Conservation (phyloP, 1,284 basidiomycete species). For the Pseudomicrostroma phylloplanum region DNA sequence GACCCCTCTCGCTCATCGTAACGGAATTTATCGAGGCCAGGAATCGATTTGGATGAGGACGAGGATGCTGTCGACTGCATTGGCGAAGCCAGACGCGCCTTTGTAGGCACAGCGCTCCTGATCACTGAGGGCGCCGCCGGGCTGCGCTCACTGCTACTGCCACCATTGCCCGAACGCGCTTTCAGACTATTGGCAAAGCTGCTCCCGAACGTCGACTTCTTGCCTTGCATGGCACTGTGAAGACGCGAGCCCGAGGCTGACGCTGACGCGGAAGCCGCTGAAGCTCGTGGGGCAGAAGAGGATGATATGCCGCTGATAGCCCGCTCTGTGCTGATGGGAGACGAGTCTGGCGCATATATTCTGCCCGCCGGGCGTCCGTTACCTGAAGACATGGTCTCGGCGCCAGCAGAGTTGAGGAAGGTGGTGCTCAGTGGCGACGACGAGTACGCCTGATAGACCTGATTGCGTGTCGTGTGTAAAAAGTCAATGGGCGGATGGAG, state of each 20-base stretch:
- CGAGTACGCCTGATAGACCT: too few species aligned
- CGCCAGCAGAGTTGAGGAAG: too few species aligned
- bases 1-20: not conserved
- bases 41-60: not conserved
- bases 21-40: not conserved
- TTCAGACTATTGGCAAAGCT: not conserved
- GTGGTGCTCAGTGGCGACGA: too few species aligned
- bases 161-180: not conserved
- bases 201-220: not conserved
- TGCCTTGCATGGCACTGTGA: conserved; percentile 1
- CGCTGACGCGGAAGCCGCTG: not conserved
- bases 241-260: not conserved
- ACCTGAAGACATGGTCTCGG: not conserved
- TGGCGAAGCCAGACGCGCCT: too few species aligned
- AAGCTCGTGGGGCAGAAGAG: not conserved
- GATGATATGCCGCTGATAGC: not conserved
- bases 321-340: not conserved
- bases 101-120: not conserved
- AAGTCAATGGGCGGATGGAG: too few species aligned
- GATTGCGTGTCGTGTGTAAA: too few species aligned
- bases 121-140: not conserved
- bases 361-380: not conserved
- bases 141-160: not conserved
- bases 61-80: not conserved
- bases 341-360: not conserved